Conservation (phyloP, 352 stramenopile species). For the Elongisporangium undulatum region DNA sequence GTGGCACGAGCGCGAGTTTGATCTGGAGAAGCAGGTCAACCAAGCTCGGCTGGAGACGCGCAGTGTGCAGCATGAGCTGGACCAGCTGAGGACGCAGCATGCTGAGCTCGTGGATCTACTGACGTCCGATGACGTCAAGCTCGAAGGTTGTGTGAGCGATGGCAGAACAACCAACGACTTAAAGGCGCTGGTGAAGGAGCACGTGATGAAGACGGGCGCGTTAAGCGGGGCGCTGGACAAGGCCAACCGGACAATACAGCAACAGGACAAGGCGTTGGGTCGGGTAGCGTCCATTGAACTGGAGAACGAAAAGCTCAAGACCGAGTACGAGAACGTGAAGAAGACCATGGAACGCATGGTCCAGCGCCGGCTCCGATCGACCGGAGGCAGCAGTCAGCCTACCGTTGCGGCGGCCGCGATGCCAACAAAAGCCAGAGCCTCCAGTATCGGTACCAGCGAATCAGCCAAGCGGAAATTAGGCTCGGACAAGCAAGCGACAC, state of each 20-base stretch:
- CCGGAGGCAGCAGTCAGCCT: background rate
- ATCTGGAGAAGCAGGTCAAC: slow-evolving; percentile 18
- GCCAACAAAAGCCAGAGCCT: too few species aligned
- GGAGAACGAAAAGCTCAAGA: slow-evolving; percentile 48
- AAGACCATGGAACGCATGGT: slow-evolving; percentile 63
- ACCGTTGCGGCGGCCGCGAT: too few species aligned
- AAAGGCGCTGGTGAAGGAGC: slow-evolving; percentile 28
- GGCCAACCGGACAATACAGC: slow-evolving; percentile 20
- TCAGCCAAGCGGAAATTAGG: slow-evolving; percentile 13
- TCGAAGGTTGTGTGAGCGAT: slow-evolving; percentile 1
- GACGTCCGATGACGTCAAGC: slow-evolving; percentile 2
- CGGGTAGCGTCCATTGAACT: slow-evolving; percentile 32
- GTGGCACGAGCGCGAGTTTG: slow-evolving; percentile 25
- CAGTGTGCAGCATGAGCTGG: slow-evolving; percentile 9
- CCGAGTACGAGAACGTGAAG: slow-evolving; percentile 59
- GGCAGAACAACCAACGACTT: slow-evolving; percentile 18
- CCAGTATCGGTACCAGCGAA: slow-evolving; percentile 7
- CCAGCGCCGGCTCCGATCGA: slow-evolving; percentile 9
- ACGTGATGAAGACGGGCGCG: slow-evolving; percentile 22
- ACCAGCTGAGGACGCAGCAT: slow-evolving; percentile 23
- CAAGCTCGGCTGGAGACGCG: slow-evolving; percentile 14
- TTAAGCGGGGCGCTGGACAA: slow-evolving; percentile 18
- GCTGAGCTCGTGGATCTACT: slow-evolving; percentile 34
- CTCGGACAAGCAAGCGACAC: background rate
- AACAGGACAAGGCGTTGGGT: slow-evolving; percentile 33